A percentile compares a stretch with the other conserved stretches of the same genome.
phyloP scores from a whole-genome alignment of 2,329 filamentous ascomycete genomes.

The Kalaharituber pfeilii region DNA sequence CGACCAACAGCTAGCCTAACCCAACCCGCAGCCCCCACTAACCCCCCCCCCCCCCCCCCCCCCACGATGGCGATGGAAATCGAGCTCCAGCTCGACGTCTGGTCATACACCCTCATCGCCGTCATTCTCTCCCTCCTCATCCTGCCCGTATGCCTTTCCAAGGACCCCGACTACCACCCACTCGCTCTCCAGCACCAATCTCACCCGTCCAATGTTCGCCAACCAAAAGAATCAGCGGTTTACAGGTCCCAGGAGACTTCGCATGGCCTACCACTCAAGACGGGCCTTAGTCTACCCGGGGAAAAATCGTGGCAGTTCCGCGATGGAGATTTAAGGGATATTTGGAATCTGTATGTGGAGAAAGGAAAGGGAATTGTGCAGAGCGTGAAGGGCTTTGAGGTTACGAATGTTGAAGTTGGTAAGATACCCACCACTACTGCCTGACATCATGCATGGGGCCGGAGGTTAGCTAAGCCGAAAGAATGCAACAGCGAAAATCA shows the following conservation, averaged over 20 bases:
- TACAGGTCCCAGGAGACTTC: constrained; percentile 74
- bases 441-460: too few relatives aligned
- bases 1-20: too few relatives aligned
- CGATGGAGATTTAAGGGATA: constrained; percentile 76
- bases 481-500: constrained; percentile 44
- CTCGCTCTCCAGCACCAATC: constrained; percentile 78
- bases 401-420: constrained; percentile 64
- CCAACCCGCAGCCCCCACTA: neutral
- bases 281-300: constrained; percentile 37
- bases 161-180: constrained; percentile 81
- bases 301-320: constrained; percentile 33
- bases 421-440: constrained; percentile 28
- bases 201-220: constrained; percentile 57
- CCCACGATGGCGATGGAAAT: constrained; percentile 28
- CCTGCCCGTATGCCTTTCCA: constrained; percentile 48
- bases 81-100: constrained; percentile 52
- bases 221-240: constrained; percentile 67
- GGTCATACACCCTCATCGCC: constrained; percentile 56
- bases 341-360: constrained; percentile 58
- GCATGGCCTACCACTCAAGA: constrained; percentile 63
- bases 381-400: constrained; percentile 49
- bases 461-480: too few relatives aligned
- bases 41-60: neutral
- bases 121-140: constrained; percentile 49
- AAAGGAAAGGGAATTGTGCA: constrained; percentile 44